Conservation (phyloP, 495 filamentous ascomycete species). For the Lentithecium fluviatile region DNA sequence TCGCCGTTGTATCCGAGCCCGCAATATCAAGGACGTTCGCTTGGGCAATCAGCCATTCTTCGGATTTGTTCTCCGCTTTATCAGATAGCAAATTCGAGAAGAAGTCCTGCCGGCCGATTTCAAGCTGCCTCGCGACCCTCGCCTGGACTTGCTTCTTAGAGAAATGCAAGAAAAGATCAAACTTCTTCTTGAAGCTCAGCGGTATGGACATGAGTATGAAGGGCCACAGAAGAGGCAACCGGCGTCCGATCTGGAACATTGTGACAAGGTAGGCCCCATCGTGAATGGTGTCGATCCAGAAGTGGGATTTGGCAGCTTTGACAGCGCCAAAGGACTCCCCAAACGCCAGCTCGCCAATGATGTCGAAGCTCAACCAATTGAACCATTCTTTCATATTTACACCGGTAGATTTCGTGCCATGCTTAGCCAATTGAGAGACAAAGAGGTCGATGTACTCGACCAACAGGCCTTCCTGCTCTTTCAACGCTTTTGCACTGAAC, state of each 20-base stretch:
- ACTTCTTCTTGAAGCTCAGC: too few species aligned
- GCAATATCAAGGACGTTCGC: background rate
- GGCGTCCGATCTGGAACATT: background rate
- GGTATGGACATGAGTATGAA: too few species aligned
- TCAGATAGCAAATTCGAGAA: background rate
- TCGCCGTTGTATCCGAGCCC: conserved; percentile 18
- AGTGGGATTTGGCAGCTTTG: background rate
- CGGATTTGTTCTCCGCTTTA: background rate
- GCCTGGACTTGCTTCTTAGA: too few species aligned
- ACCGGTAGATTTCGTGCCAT: conserved; percentile 2
- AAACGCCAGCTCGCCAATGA: conserved; percentile 34
- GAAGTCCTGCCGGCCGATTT: background rate
- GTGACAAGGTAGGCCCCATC: background rate
- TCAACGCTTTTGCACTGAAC: conserved; percentile 6
- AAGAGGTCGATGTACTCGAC: conserved; percentile 7
- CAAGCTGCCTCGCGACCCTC: background rate
- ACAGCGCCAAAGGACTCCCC: conserved; percentile 24
- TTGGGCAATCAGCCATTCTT: background rate
- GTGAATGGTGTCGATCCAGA: background rate
- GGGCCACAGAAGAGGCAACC: too few species aligned
- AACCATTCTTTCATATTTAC: conserved; percentile 28
- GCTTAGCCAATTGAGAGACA: conserved; percentile 1
- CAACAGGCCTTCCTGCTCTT: conserved; percentile 7
- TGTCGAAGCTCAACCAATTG: conserved; percentile 34
- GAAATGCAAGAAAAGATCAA: too few species aligned